These are phyloP conservation scores for Austroboletus eburneus DNA, from an alignment of 768 basidiomycete genomes.

Conservation along the genomic window DNA sequence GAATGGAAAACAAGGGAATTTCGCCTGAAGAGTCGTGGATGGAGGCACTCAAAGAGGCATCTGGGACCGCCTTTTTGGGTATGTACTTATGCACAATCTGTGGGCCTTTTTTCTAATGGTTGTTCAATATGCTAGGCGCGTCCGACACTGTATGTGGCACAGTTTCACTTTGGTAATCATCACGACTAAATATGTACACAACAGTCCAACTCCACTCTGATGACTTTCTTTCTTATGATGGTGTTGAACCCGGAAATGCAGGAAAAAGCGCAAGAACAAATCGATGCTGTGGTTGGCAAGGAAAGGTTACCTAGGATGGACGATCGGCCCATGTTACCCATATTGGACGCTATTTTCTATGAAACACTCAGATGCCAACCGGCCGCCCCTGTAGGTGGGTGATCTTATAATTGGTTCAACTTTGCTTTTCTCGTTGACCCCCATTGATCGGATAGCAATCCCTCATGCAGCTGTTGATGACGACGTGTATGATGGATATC, in stretches of 20 bases:
- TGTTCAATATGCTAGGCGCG: not conserved
- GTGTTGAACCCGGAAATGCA: constrained; percentile 2
- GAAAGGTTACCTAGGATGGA: not conserved
- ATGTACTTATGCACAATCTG: not conserved
- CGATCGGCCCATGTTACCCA: constrained; percentile 9
- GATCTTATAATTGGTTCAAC: too few species aligned
- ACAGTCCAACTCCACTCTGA: constrained; percentile 2
- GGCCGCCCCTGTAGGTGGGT: constrained; percentile 3
- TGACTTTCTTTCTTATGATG: constrained; percentile 13
- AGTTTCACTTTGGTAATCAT: too few species aligned
- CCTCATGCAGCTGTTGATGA: constrained; percentile 36
- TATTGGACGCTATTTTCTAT: constrained; percentile 4
- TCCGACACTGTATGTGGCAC: constrained; percentile 4
- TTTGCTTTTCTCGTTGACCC: not conserved
- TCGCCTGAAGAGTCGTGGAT: not conserved
- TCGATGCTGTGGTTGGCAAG: constrained; percentile 6
- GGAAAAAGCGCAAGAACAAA: constrained; percentile 5
- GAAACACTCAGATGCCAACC: not conserved
- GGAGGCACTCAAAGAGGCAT: not conserved
- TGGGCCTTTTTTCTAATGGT: not conserved
- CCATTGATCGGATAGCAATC: constrained; percentile 14
- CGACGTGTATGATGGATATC: constrained; percentile 39
- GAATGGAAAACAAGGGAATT: not conserved
- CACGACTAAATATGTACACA: not conserved
- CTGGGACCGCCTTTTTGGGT: constrained; percentile 1